Conservation (phyloP, 176 grass and related monocot species). For the Oryza nivara region DNA sequence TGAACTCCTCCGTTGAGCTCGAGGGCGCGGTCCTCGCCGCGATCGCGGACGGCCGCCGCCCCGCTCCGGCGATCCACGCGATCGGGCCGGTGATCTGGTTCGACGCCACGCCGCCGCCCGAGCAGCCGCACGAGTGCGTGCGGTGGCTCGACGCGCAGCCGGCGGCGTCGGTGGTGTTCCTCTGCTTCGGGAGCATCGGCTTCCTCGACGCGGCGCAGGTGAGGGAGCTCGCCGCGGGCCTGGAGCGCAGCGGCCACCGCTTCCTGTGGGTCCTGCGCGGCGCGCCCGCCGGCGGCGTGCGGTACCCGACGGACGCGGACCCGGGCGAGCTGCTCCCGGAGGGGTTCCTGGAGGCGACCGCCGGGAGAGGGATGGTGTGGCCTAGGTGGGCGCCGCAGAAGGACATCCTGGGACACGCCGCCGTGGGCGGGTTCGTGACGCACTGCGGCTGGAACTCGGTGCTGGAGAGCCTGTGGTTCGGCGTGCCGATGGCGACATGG, state of each 20-base stretch:
- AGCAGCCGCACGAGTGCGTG: conserved; percentile 6
- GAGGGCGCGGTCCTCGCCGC: conserved; percentile 21
- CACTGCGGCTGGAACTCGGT: conserved; percentile 56
- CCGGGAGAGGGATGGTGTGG: conserved; percentile 5
- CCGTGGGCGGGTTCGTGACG: conserved; percentile 38
- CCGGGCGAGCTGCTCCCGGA: conserved; percentile 3
- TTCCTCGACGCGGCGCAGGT: conserved; percentile 17
- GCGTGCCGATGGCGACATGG: conserved; percentile 25
- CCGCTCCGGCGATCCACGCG: neutral
- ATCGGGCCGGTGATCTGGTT: conserved; percentile 27
- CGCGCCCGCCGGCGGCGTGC: neutral
- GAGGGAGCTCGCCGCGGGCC: conserved; percentile 1
- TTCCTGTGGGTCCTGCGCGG: conserved; percentile 33
- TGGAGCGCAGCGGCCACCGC: conserved; percentile 23
- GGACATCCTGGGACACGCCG: conserved; percentile 4
- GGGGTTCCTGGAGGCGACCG: neutral
- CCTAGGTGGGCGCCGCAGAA: conserved; percentile 18
- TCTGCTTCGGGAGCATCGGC: conserved; percentile 65
- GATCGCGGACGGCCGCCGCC: conserved; percentile 24
- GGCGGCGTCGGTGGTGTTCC: conserved; percentile 44
- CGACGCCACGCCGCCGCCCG: neutral
- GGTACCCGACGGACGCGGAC: conserved; percentile 9
- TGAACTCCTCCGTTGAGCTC: conserved; percentile 42
- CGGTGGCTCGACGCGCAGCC: conserved; percentile 68
- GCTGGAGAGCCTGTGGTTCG: conserved; percentile 39